phyloP scores from a whole-genome alignment of 2,329 filamentous ascomycete species.

The Ceratocystis diversiconidia region DNA sequence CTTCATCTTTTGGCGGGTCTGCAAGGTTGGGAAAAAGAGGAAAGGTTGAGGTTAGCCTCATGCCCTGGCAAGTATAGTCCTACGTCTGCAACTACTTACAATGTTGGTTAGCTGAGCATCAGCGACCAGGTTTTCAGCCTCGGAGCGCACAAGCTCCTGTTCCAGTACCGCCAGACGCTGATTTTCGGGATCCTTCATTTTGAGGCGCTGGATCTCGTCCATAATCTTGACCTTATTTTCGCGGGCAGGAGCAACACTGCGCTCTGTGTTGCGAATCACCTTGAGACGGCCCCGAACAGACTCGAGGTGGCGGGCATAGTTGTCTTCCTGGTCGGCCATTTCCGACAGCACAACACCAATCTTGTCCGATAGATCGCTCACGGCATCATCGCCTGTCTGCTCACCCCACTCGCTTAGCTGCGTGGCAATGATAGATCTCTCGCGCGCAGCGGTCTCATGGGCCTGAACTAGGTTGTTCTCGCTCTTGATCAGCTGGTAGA shows the following conservation, averaged over 20 bases:
- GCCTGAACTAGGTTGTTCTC: slow-evolving; percentile 78
- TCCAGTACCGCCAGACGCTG: slow-evolving; percentile 70
- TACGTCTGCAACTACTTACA: slow-evolving; percentile 36
- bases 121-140: slow-evolving; percentile 89
- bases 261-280: slow-evolving; percentile 87
- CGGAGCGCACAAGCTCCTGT: slow-evolving; percentile 89
- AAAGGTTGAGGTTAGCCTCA: background rate
- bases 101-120: slow-evolving; percentile 94
- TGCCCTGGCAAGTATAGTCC: background rate
- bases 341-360: slow-evolving; percentile 83
- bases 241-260: slow-evolving; percentile 82
- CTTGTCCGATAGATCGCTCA: slow-evolving; percentile 90
- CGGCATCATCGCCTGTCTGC: slow-evolving; percentile 69
- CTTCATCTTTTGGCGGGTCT: slow-evolving; percentile 93
- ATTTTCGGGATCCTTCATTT: slow-evolving; percentile 81
- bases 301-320: slow-evolving; percentile 74
- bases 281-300: slow-evolving; percentile 73
- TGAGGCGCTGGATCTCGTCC: slow-evolving; percentile 84
- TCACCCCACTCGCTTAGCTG: slow-evolving; percentile 97
- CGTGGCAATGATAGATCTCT: slow-evolving; percentile 69
- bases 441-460: slow-evolving; percentile 71
- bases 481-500: slow-evolving; percentile 87
- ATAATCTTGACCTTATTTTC: slow-evolving; percentile 76
- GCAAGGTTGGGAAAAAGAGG: background rate
- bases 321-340: slow-evolving; percentile 85